Evolutionary conservation across 768 basidiomycete species (phyloP), one percentile per base, ranked within the genome.

Genomic region (Agrocybe pediades): DNA sequence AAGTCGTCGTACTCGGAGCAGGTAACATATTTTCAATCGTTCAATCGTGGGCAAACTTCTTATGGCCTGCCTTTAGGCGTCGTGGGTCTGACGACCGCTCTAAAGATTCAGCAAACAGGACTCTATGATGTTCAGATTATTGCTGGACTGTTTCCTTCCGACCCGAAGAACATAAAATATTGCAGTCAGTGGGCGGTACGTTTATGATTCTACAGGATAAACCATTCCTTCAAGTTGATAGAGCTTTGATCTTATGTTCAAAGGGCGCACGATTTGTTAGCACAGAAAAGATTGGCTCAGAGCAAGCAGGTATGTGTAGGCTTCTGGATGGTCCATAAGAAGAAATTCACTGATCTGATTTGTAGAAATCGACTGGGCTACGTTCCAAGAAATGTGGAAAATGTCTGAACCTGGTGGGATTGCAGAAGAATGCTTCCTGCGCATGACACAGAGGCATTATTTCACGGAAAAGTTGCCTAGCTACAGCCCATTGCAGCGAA

Each of bases 191-290:
- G 90, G 90, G 90, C 90, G 20, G 90, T 89, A 55, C 56, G 86
- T 71, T 15, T 9, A 39, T 21, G 25, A 9, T 24, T 13, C 23
- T 5, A 20, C 44, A n/a, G 19, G 0, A 20, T 16, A 20, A 9
- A 1, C 23, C 16, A 15, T 46, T 11, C 3, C 24, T 46, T 5
- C 5, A n/a, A 19, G 23, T 11, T 39, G 20, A 39, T 21, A 26
- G 46, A 15, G 26, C 16, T 47, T 26, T 47, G 11, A 41, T 46
- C 9, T 9, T 17, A 39, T 30, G 13, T 19, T 24, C 33, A 9
- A 27, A 93, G 91, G 91, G 90, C 21, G 91, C 89, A 1, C 88
- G 92, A 59, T 86, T 90, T 75, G 85, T 91, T 55, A 86, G 81
- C 42, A 67, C 74, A 16, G 80, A 81, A 1, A 75, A 85, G 54